Conservation (phyloP, 129 eudicot species). For the Helianthus tuberosus region DNA sequence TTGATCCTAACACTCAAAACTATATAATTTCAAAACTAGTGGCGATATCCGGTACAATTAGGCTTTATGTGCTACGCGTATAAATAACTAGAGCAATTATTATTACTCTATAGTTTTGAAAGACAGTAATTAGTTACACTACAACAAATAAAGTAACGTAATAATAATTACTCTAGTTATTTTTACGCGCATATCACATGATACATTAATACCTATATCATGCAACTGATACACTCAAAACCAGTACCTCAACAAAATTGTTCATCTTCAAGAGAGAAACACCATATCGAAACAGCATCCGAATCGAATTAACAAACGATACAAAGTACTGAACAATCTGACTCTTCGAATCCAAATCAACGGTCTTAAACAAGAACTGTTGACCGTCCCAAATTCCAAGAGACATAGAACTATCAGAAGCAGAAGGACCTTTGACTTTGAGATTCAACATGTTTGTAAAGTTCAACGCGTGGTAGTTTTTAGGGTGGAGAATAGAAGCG, state of each 20-base stretch:
- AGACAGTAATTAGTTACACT: too few species aligned
- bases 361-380: conserved; percentile 64
- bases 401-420: conserved; percentile 41
- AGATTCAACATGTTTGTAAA: conserved; percentile 51
- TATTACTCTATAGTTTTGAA: too few species aligned
- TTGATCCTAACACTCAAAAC: too few species aligned
- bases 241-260: conserved; percentile 71
- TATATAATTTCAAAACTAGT: not conserved
- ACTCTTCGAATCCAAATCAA: conserved; percentile 37
- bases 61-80: too few species aligned
- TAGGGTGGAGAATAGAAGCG: conserved; percentile 88
- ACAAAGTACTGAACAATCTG: conserved; percentile 48
- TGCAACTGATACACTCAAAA: too few species aligned
- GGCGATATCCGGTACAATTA: too few species aligned
- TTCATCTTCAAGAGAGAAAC: conserved; percentile 71
- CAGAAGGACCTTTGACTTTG: conserved; percentile 26
- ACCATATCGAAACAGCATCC: conserved; percentile 65
- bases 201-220: too few species aligned
- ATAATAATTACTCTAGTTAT: too few species aligned
- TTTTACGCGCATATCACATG: too few species aligned
- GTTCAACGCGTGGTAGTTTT: conserved; percentile 74
- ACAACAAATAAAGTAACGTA: too few species aligned
- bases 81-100: too few species aligned
- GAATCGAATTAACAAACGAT: conserved; percentile 49
- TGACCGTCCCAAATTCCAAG: conserved; percentile 86